These are phyloP conservation scores for Cylindrodendrum hubeiense DNA, from an alignment of 2,329 filamentous ascomycete species.

Conservation along the genomic window DNA sequence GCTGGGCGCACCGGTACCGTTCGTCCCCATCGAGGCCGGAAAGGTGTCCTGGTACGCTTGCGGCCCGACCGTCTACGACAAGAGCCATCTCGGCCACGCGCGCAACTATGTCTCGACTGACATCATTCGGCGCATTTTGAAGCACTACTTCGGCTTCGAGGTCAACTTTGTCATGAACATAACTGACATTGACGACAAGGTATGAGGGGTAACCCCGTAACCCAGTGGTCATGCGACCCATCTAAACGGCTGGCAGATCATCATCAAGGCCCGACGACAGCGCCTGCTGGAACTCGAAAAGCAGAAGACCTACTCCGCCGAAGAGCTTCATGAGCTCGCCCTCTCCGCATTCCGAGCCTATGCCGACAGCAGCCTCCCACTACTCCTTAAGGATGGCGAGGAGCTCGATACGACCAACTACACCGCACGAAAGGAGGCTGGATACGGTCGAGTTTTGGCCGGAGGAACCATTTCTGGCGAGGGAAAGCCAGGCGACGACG, in stretches of 20 bases:
- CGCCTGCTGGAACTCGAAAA: constrained; percentile 83
- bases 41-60: constrained; percentile 90
- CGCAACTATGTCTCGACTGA: constrained; percentile 93
- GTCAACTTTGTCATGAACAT: constrained; percentile 95
- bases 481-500: constrained; percentile 77
- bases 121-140: constrained; percentile 85
- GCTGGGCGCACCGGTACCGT: constrained; percentile 78
- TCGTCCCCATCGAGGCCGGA: constrained; percentile 77
- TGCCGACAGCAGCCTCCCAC: constrained; percentile 66
- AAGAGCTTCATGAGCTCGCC: constrained; percentile 61
- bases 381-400: constrained; percentile 59
- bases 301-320: constrained; percentile 71
- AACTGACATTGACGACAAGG: constrained; percentile 85
- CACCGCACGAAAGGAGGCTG: constrained; percentile 60
- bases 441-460: constrained; percentile 66
- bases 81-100: constrained; percentile 85
- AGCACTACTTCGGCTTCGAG: constrained; percentile 85
- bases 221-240: constrained; percentile 18
- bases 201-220: constrained; percentile 44
- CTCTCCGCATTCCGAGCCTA: constrained; percentile 68
- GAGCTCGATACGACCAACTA: constrained; percentile 65
- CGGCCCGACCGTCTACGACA: constrained; percentile 88
- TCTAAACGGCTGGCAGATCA: constrained; percentile 58
- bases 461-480: constrained; percentile 69
- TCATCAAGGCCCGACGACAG: constrained; percentile 78